Evolutionary conservation across 768 basidiomycete genomes (phyloP).

Genomic region (Pleurotus cornucopiae): DNA sequence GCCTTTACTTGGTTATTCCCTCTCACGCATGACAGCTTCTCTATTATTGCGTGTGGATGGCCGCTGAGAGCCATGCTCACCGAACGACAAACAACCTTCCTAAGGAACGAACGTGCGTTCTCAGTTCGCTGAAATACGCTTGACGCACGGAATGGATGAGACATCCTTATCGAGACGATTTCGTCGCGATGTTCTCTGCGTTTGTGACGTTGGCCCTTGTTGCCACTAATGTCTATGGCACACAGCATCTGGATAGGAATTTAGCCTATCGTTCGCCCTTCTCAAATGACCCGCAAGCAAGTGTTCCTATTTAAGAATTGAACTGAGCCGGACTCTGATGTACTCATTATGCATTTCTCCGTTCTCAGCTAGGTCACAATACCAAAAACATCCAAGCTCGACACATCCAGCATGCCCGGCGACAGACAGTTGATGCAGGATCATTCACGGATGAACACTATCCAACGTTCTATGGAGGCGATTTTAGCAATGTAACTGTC

Average conservation of each 20-base stretch:
- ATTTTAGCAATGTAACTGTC: conserved; percentile 41
- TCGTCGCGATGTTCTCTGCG: neutral
- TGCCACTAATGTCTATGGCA: conserved; percentile 14
- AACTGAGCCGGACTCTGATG: neutral
- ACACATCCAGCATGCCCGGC: conserved; percentile 26
- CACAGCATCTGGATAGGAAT: conserved; percentile 30
- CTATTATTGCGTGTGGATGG: neutral
- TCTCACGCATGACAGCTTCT: neutral
- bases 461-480: conserved; percentile 43
- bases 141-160: neutral
- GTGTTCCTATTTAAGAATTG: neutral
- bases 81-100: neutral
- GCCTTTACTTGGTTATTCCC: neutral
- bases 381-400: conserved; percentile 31
- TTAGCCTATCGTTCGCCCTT: conserved; percentile 38
- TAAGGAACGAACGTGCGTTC: neutral
- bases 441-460: conserved; percentile 47
- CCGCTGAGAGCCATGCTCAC: neutral
- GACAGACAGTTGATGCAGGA: conserved; percentile 30
- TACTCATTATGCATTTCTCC: neutral
- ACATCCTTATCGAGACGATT: neutral
- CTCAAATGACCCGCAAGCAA: conserved; percentile 26
- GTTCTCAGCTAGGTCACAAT: conserved; percentile 32
- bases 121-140: neutral
- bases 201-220: conserved; percentile 8